Percentiles rank a stretch among this genome's conserved stretches.
Evolutionary conservation across 495 filamentous ascomycete genomes (phyloP).

Genomic region (Daldinia vernicosa): DNA sequence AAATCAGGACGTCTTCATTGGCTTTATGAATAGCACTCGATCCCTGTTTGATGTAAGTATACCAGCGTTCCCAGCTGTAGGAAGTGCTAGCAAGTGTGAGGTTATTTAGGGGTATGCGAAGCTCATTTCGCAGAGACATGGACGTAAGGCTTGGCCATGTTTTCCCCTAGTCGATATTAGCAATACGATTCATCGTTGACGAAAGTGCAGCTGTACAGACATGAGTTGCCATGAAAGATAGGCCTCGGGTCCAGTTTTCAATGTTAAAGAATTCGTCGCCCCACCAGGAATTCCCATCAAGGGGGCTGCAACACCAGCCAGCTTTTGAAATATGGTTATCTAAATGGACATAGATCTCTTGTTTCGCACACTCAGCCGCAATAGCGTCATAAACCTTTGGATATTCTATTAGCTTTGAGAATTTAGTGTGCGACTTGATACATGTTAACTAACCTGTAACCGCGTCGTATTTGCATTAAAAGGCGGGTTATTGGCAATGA

Average conservation of each 20-base stretch:
- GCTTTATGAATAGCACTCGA: constrained; percentile 57
- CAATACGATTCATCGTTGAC: not conserved
- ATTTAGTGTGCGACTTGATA: not conserved
- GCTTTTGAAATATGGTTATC: constrained; percentile 70
- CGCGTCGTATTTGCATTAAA: constrained; percentile 56
- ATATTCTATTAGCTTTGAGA: constrained; percentile 1
- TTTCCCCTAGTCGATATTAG: constrained; percentile 48
- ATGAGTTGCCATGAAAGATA: constrained; percentile 62
- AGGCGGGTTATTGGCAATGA: constrained; percentile 57
- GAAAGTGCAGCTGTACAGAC: constrained; percentile 42
- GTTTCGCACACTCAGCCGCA: constrained; percentile 55
- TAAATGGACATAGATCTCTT: constrained; percentile 63
- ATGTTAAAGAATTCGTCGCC: constrained; percentile 64
- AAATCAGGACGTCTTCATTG: constrained; percentile 64
- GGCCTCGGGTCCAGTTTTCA: constrained; percentile 62
- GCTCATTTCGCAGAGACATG: constrained; percentile 65
- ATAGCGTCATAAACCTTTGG: constrained; percentile 60
- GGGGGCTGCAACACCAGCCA: constrained; percentile 63
- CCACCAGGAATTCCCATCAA: constrained; percentile 68
- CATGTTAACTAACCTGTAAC: constrained; percentile 48
- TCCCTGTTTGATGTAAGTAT: constrained; percentile 55
- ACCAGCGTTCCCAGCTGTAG: constrained; percentile 65
- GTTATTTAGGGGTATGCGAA: constrained; percentile 51
- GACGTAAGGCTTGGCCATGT: constrained; percentile 57
- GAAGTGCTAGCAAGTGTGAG: constrained; percentile 41